Conservation (phyloP, 331 rosid genomes). For the Acacia concinna region DNA sequence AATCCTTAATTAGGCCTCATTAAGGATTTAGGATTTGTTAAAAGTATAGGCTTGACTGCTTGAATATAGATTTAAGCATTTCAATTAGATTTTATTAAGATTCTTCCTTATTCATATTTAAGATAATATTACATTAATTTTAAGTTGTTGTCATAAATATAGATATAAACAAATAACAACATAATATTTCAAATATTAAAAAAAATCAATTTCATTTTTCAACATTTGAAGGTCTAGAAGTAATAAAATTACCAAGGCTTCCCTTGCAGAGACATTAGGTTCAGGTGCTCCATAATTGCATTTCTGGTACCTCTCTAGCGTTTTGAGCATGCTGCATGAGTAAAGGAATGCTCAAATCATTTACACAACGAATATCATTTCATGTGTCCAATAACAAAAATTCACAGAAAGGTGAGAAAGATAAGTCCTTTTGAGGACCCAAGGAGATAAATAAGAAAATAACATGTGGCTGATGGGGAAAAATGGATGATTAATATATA, state of each 20-base stretch:
- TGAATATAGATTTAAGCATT: no score
- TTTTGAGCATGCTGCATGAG: constrained; percentile 82
- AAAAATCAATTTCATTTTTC: constrained; percentile 66
- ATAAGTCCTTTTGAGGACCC: not conserved
- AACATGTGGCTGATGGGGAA: not conserved
- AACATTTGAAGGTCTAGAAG: constrained; percentile 39
- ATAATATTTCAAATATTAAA: not conserved
- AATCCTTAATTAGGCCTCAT: no score
- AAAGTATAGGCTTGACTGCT: no score
- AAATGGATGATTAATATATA: no score
- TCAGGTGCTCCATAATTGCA: constrained; percentile 97
- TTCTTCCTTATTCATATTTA: not conserved
- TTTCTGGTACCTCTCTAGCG: constrained; percentile 96
- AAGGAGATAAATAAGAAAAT: not conserved
- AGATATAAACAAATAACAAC: not conserved
- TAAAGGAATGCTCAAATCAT: not conserved
- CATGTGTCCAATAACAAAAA: not conserved
- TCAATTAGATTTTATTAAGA: no score
- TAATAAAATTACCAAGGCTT: constrained; percentile 78
- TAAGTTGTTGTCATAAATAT: not conserved
- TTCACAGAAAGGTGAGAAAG: not conserved
- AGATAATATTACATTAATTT: not conserved
- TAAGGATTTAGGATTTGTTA: no score
- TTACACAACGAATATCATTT: not conserved
- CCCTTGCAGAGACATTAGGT: constrained; percentile 74